Base-by-base conservation (phyloP, 495 filamentous ascomycete genomes). In the Parmelia sp. region DNA sequence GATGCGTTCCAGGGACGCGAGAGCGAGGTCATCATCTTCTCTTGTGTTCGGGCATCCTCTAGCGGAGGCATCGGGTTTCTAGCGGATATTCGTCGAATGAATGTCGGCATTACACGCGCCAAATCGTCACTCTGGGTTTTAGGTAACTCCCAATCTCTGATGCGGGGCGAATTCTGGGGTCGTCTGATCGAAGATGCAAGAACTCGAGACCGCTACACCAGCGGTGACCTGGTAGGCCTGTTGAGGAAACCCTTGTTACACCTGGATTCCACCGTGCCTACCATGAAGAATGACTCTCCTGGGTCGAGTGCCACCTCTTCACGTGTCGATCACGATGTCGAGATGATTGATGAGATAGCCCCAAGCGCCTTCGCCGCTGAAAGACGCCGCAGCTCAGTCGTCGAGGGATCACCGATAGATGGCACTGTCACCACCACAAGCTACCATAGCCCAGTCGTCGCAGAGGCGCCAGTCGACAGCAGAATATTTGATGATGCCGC, bases 21-120 rank as follows among this genome's bases (percentile, higher is more conserved):
- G 76, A 91, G 90, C 71, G 94, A 98, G 74, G 86, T 98, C 66
- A 97, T 98, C 71, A 97, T 98, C 64, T 98, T 98, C 78, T 97
- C 95, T 58, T 98, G 94, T 73, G 94, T 98, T 39, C 86, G 94
- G 75, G 92, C 94, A 39, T 92, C 90, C 21, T 79, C 84, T 15
- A 89, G 86, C 36, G 91, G 91, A 36, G 91, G 95, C 69, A 96
- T 98, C 71, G 94, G 94, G 81, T 98, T 98, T 84, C 86, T 98
- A 81, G 86, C 88, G 53, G 94, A 98, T 77, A 96, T 98, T 71
- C 86, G 94, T 59, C 94, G 94, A 84, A 98, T 98, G 94, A 98
- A 98, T 77, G 94, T 98, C 71, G 94, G 94, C 77, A 79, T 98
- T 51, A 98, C 94, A 11, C 86, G 94, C 80, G 95, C 94, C 15